Evolutionary conservation across 805 yeast genomes (phyloP).

Genomic region (Kodamaea kakaduensis): DNA sequence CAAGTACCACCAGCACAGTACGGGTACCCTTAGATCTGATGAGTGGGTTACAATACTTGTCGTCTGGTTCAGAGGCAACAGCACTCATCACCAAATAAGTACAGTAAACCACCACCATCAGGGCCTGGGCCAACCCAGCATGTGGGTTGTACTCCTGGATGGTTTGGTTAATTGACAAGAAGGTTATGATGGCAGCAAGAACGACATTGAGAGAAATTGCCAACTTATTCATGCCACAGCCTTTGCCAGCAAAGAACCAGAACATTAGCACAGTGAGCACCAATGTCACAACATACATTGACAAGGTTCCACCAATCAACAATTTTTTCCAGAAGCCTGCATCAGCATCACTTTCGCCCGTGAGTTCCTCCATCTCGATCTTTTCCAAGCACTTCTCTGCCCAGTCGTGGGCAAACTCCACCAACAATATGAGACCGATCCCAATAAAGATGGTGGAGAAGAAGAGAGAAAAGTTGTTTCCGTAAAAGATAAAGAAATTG

Average conservation of each 20-base stretch:
- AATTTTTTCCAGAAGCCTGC: conserved; percentile 72
- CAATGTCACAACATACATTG: conserved; percentile 75
- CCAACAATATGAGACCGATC: conserved; percentile 83
- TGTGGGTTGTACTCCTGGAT: conserved; percentile 92
- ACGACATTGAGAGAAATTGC: conserved; percentile 77
- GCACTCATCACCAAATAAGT: conserved; percentile 89
- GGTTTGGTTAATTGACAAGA: conserved; percentile 69
- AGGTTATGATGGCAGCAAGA: conserved; percentile 60
- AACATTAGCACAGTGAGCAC: conserved; percentile 77
- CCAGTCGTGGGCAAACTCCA: conserved; percentile 98
- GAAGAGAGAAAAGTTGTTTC: conserved; percentile 81
- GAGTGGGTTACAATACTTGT: conserved; percentile 84
- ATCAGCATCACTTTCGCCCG: conserved; percentile 47
- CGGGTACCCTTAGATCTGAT: conserved; percentile 87
- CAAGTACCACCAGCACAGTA: conserved; percentile 79
- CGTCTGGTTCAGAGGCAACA: conserved; percentile 95
- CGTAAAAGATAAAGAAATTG: conserved; percentile 80
- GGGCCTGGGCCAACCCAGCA: conserved; percentile 94
- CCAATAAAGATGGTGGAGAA: conserved; percentile 82
- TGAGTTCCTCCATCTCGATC: conserved; percentile 69
- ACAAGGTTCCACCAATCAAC: conserved; percentile 78
- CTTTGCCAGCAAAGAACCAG: conserved; percentile 71
- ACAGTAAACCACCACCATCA: conserved; percentile 93
- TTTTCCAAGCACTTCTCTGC: conserved; percentile 92
- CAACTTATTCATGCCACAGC: conserved; percentile 86